Percentiles rank a stretch among this genome's conserved stretches.
These are phyloP conservation scores for Phytophthora citrophthora DNA, from an alignment of 352 stramenopile genomes.

Conservation along the genomic window DNA sequence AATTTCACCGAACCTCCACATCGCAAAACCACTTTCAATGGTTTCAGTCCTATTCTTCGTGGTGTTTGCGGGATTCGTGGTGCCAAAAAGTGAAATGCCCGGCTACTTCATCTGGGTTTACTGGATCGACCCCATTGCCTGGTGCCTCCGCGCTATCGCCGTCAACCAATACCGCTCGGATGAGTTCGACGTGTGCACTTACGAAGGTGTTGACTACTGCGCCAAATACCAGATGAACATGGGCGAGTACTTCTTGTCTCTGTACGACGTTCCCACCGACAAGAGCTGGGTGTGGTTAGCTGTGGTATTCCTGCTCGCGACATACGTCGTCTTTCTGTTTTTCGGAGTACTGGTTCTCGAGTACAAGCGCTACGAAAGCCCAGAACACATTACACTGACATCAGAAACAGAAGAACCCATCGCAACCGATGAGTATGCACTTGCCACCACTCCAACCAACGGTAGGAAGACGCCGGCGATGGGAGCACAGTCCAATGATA, in stretches of 20 bases:
- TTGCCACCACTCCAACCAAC: slow-evolving; percentile 19
- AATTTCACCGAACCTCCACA: slow-evolving; percentile 43
- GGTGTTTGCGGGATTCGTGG: slow-evolving; percentile 69
- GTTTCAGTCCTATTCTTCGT: slow-evolving; percentile 62
- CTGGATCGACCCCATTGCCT: slow-evolving; percentile 76
- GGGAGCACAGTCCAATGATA: not conserved
- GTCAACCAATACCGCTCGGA: slow-evolving; percentile 61
- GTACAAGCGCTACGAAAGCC: slow-evolving; percentile 27
- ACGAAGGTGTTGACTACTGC: slow-evolving; percentile 55
- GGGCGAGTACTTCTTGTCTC: slow-evolving; percentile 49
- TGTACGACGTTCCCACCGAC: slow-evolving; percentile 57
- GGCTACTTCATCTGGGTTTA: slow-evolving; percentile 77
- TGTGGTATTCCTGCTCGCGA: slow-evolving; percentile 44
- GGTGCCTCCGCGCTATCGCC: slow-evolving; percentile 53
- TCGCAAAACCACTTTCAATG: slow-evolving; percentile 63
- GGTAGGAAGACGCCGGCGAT: slow-evolving; percentile 8
- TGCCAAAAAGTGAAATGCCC: slow-evolving; percentile 60
- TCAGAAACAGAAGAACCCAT: not conserved
- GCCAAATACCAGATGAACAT: slow-evolving; percentile 31
- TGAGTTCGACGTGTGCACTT: slow-evolving; percentile 46
- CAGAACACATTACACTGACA: slow-evolving; percentile 15
- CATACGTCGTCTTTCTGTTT: slow-evolving; percentile 47
- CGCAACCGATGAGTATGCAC: slow-evolving; percentile 13
- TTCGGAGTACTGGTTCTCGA: slow-evolving; percentile 36
- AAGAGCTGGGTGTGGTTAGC: slow-evolving; percentile 56